A percentile compares a stretch with the other conserved stretches of the same genome.
Conservation (phyloP, 164 flowering plant species). For the Platanus orientalis region DNA sequence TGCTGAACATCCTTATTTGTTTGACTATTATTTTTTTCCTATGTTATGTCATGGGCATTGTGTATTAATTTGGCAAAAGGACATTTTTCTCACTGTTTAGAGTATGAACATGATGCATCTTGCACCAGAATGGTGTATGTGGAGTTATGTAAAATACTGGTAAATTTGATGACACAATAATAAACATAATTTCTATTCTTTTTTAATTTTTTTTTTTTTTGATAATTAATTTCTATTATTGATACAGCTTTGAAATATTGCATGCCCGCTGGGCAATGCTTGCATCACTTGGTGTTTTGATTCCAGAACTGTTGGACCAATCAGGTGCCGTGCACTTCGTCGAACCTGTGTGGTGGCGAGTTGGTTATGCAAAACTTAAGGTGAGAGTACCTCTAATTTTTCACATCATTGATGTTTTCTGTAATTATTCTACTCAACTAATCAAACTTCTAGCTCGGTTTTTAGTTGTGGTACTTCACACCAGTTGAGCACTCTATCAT, state of each 20-base stretch:
- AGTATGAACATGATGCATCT: background rate
- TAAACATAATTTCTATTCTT: too few species aligned
- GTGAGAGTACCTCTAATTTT: slow-evolving; percentile 30
- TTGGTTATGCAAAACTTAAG: slow-evolving; percentile 94
- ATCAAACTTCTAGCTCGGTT: too few species aligned
- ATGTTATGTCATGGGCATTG: background rate
- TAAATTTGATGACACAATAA: too few species aligned
- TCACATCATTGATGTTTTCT: background rate
- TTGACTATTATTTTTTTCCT: background rate
- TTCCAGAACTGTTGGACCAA: slow-evolving; percentile 81
- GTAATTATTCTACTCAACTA: background rate
- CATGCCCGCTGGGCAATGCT: slow-evolving; percentile 99
- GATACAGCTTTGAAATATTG: slow-evolving; percentile 80
- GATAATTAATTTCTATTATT: background rate
- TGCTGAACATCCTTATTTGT: background rate
- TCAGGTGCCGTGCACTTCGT: slow-evolving; percentile 69
- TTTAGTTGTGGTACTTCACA: too few species aligned
- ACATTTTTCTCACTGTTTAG: too few species aligned
- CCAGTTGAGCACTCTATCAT: too few species aligned
- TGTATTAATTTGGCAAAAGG: too few species aligned
- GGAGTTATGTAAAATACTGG: too few species aligned
- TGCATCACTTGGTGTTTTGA: slow-evolving; percentile 76
- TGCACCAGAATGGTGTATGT: too few species aligned
- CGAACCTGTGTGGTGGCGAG: slow-evolving; percentile 99
- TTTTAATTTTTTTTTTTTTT: background rate